phyloP scores from a whole-genome alignment of 345 rosid genomes.

The Eucalyptus globulus region DNA sequence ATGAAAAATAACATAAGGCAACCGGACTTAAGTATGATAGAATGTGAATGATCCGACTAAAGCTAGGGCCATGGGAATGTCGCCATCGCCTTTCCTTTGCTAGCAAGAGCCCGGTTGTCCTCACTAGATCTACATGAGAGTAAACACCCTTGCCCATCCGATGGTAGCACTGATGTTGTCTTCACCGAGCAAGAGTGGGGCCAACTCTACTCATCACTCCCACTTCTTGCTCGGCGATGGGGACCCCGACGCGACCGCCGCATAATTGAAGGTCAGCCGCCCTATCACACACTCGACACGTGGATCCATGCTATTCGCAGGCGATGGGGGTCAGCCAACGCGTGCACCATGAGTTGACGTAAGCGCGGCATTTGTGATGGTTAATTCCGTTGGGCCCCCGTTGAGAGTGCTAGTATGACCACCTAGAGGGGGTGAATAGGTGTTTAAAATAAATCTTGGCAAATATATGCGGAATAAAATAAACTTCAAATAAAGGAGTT shows the following conservation, averaged over 20 bases:
- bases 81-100: no score
- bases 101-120: background rate
- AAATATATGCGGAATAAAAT: no score
- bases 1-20: background rate
- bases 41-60: background rate
- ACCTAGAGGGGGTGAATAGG: no score
- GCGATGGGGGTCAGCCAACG: background rate
- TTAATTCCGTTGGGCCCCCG: background rate
- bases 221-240: background rate
- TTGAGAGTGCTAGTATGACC: no score
- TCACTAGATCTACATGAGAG: background rate
- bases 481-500: no score
- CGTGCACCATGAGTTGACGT: no score
- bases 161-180: background rate
- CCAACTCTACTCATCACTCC: no score
- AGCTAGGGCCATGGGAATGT: no score
- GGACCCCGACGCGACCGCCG: rapidly evolving
- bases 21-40: no score
- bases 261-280: background rate
- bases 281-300: background rate
- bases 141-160: background rate
- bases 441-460: no score
- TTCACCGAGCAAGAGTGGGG: background rate
- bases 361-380: background rate
- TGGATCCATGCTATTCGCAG: background rate